Conservation (phyloP, 2,329 filamentous ascomycete genomes). For the Mycosphaerella arachidis region DNA sequence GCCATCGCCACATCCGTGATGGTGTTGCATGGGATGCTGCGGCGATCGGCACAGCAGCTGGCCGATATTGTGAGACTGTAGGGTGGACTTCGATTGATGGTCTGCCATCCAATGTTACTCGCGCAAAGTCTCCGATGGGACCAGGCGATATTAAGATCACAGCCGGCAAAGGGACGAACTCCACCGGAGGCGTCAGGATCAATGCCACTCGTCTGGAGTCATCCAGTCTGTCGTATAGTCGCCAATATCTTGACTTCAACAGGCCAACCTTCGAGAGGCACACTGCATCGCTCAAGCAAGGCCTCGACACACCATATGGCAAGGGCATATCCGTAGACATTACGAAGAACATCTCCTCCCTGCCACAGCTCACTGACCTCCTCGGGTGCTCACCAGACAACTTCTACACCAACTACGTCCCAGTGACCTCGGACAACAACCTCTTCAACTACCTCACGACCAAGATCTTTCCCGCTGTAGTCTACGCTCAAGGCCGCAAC, state of each 20-base stretch:
- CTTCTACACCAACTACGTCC: constrained; percentile 15
- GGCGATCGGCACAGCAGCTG: constrained; percentile 59
- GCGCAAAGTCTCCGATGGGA: constrained; percentile 39
- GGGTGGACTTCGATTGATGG: constrained; percentile 64
- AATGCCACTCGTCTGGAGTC: constrained; percentile 27
- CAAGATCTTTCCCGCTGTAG: constrained; percentile 37
- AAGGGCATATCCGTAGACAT: constrained; percentile 15
- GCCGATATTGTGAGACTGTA: constrained; percentile 62
- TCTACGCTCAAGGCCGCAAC: constrained; percentile 47
- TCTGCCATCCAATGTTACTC: constrained; percentile 43
- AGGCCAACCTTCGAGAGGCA: constrained; percentile 62
- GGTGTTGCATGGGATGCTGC: constrained; percentile 60
- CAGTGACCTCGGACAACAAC: constrained; percentile 12
- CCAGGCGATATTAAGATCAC: constrained; percentile 37
- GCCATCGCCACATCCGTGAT: constrained; percentile 50
- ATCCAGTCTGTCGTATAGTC: constrained; percentile 42
- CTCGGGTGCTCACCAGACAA: constrained; percentile 16
- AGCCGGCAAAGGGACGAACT: constrained; percentile 33
- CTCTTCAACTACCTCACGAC: constrained; percentile 18
- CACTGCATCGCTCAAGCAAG: constrained; percentile 35
- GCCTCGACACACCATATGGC: constrained; percentile 17
- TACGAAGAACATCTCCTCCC: constrained; percentile 14
- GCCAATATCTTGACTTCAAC: constrained; percentile 66
- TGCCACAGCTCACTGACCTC: constrained; percentile 14
- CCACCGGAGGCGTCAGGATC: constrained; percentile 18